Evolutionary conservation across 176 grass and related monocot genomes (phyloP), one percentile per base, ranked within the genome.

Genomic region (Oryza brachyantha): DNA sequence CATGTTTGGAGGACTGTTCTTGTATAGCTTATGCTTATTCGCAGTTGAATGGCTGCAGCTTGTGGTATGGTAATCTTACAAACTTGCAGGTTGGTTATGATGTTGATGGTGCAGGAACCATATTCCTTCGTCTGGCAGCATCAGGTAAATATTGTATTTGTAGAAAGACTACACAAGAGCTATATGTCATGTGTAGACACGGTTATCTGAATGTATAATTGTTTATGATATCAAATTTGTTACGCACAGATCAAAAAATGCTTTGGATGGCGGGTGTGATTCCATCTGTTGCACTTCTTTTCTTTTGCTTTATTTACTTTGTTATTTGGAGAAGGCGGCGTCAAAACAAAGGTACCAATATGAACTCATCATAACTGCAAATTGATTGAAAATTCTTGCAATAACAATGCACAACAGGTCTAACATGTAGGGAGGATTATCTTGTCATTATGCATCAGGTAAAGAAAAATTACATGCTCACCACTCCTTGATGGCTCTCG

Each of bases 1-100:
- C 64, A 0, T 92, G 83, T 71, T n/a, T 83, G 27, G 41, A 1
- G 2, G 8, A 41, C 5, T 89, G 86, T 55, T 73, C 32, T 21
- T 92, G 86, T 77, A 86, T n/a, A 8, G 86, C 86, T 64, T 91
- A 91, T 65, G 28, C 66, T 64, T 37, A 79, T 84, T 68, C 66
- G 0, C 12, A 6, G 26, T 48, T 9, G 1, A 42, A 79, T 8
- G 81, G 38, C 2, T 93, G 87, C 68, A 79, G 26, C 22, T 43
- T 92, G 58, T 86, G 79, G n/a, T 14, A 38, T 63, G 79, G 65
- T 25, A 40, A 83, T 77, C 66, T 89, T 58, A 29, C 55, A 45
- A 77, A 92, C 32, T 8, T 81, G 38, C 86, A 78, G 60, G 8
- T 21, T 4, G 22, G 28, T 19, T 39, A 67, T 21, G 29, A 58